Conservation (phyloP, 1,284 basidiomycete genomes). For the Melampsora americana region DNA sequence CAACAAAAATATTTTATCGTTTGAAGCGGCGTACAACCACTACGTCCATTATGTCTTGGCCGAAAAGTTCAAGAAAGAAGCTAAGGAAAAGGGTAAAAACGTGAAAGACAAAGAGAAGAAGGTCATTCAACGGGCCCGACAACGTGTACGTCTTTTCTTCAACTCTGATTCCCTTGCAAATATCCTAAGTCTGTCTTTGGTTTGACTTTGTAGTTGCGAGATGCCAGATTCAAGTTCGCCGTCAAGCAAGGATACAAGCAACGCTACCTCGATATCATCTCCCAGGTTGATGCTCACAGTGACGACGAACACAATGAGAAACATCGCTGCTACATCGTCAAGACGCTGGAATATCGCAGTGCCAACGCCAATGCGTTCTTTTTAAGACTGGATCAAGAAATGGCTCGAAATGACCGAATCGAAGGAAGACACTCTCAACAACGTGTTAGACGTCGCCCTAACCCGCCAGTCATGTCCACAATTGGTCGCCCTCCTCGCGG, state of each 20-base stretch:
- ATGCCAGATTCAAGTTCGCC: neutral
- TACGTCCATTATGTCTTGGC: slow-evolving; percentile 14
- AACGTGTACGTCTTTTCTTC: slow-evolving; percentile 2
- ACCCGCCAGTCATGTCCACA: too few species aligned
- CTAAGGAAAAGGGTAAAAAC: neutral
- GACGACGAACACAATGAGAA: neutral
- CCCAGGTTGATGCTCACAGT: slow-evolving; percentile 6
- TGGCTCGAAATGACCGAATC: too few species aligned
- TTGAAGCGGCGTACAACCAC: neutral
- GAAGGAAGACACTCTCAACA: too few species aligned
- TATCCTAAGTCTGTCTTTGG: neutral
- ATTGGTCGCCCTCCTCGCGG: too few species aligned
- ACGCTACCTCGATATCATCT: neutral
- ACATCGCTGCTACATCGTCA: neutral
- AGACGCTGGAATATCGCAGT: neutral
- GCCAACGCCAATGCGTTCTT: too few species aligned
- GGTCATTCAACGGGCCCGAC: slow-evolving; percentile 4
- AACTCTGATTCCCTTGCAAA: neutral
- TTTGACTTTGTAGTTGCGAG: neutral
- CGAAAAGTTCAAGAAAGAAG: slow-evolving; percentile 1
- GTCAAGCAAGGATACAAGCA: neutral
- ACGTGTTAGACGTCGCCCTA: too few species aligned
- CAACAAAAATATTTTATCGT: too few species aligned
- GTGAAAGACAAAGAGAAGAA: neutral
- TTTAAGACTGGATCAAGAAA: too few species aligned